A percentile compares a stretch with the other conserved stretches of the same genome.
phyloP scores from a whole-genome alignment of 2,329 filamentous ascomycete species.

The Colletotrichum aenigma region DNA sequence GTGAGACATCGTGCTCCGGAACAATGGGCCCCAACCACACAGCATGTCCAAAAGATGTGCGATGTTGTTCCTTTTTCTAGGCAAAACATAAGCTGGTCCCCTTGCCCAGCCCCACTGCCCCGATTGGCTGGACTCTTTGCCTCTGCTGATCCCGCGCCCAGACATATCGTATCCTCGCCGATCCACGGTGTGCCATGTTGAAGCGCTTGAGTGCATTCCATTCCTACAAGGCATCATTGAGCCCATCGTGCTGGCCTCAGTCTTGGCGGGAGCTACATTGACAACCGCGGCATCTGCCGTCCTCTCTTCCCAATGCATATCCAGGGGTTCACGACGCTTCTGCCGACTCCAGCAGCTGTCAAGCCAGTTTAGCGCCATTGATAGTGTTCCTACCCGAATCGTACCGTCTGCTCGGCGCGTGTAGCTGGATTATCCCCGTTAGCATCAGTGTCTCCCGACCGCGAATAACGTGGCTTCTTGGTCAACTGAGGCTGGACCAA shows the following conservation, averaged over 20 bases:
- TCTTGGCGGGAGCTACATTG: neutral
- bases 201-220: neutral
- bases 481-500: neutral
- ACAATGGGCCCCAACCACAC: neutral
- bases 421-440: neutral
- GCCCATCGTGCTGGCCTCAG: rapidly evolving
- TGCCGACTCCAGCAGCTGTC: neutral
- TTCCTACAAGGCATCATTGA: neutral
- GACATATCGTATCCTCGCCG: neutral
- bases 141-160: neutral
- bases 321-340: neutral
- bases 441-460: neutral
- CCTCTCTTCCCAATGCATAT: neutral
- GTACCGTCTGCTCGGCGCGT: neutral
- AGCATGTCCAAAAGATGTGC: neutral
- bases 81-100: neutral
- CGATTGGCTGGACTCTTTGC: neutral
- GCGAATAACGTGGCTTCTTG: neutral
- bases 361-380: neutral
- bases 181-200: neutral
- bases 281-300: neutral
- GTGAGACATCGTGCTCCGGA: neutral
- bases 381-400: neutral
- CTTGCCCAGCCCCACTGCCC: neutral
- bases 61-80: neutral